phyloP scores from a whole-genome alignment of 2,329 filamentous ascomycete species.

The Alternaria longipes region DNA sequence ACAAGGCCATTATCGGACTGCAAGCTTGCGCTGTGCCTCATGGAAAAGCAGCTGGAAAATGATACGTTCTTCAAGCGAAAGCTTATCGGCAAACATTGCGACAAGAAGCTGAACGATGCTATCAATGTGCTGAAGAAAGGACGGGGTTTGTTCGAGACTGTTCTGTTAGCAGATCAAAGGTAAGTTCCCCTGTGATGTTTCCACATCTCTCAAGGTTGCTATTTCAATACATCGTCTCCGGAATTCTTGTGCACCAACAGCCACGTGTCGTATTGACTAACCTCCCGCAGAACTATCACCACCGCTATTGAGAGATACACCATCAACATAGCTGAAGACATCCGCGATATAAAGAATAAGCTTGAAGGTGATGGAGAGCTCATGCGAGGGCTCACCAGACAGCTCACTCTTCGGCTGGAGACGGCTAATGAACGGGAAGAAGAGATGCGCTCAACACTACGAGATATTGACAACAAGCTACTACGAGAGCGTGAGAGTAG shows the following conservation, averaged over 20 bases:
- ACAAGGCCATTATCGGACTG: background rate
- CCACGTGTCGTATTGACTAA: accelerated
- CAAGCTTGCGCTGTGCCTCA: background rate
- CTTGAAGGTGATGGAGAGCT: background rate
- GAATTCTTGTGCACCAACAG: background rate
- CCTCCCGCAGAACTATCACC: background rate
- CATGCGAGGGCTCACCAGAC: background rate
- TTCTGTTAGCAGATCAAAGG: background rate
- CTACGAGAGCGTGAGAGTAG: background rate
- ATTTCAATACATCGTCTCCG: background rate
- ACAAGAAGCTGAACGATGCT: background rate
- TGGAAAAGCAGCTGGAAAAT: background rate
- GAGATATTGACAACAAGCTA: background rate
- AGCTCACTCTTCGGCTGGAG: background rate
- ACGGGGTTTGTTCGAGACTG: background rate
- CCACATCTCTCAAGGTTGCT: background rate
- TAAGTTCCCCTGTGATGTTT: background rate
- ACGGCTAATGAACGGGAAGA: background rate
- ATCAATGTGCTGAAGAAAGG: background rate
- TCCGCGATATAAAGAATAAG: background rate
- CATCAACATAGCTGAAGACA: background rate
- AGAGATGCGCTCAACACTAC: background rate
- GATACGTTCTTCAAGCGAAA: background rate
- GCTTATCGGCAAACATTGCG: background rate
- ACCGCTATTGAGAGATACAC: background rate